phyloP scores from a whole-genome alignment of 208 protist species.

The Strigomonas culicis region DNA sequence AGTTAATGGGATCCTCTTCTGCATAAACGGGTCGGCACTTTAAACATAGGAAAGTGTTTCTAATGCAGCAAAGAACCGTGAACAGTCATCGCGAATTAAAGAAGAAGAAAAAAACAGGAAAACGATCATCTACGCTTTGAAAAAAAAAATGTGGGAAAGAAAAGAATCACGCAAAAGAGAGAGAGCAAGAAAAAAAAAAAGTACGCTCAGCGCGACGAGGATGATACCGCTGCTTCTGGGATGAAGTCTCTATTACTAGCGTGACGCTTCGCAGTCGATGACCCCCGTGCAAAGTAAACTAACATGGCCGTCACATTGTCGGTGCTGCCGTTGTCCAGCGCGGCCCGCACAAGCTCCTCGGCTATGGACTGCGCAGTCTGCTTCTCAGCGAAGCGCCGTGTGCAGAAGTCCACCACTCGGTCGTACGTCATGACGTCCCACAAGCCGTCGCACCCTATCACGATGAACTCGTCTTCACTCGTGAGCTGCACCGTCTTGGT shows the following conservation, averaged over 20 bases:
- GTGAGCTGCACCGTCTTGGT: slow-evolving; percentile 57
- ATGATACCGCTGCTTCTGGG: slow-evolving; percentile 42
- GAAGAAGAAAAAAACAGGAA: not conserved
- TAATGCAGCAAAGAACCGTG: not conserved
- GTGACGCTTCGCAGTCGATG: slow-evolving; percentile 11
- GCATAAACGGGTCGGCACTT: too few species aligned
- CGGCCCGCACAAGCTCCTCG: slow-evolving; percentile 60
- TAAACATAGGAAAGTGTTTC: not conserved
- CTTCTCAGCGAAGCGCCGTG: slow-evolving; percentile 39
- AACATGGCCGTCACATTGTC: slow-evolving; percentile 89
- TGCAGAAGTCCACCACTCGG: slow-evolving; percentile 83
- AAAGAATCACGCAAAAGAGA: not conserved
- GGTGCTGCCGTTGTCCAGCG: slow-evolving; percentile 76
- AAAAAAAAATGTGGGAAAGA: not conserved
- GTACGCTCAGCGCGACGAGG: slow-evolving; percentile 25
- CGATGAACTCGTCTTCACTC: slow-evolving; percentile 86
- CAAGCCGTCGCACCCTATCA: slow-evolving; percentile 93
- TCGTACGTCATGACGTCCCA: slow-evolving; percentile 94
- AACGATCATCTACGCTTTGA: not conserved
- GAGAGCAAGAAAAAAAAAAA: not conserved
- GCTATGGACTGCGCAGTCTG: slow-evolving; percentile 56
- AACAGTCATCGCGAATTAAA: not conserved
- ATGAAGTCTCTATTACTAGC: slow-evolving; percentile 29
- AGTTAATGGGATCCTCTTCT: too few species aligned
- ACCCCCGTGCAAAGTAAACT: slow-evolving; percentile 35